Base-by-base conservation (phyloP, 176 grass and related monocot species). In the Musa troglodytarum region DNA sequence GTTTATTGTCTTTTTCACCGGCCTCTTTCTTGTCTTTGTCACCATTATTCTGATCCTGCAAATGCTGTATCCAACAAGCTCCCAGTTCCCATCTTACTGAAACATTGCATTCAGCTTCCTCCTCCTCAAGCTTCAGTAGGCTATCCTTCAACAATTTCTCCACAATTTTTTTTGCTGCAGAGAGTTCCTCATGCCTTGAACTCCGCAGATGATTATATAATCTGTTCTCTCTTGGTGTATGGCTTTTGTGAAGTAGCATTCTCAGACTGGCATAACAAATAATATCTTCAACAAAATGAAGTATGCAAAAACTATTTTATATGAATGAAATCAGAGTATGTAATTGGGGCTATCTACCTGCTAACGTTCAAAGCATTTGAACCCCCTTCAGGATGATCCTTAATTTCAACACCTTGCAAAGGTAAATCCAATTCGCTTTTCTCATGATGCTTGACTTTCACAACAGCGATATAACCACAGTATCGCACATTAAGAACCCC, bases 31-130 rank as follows among this genome's bases (percentile, higher is more conserved):
- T 94, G 49, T 91, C 90, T 66, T 99, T 94, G 51, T 99, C 95
- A 63, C 80, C 85, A 74, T 94, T 99, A 84, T 87, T 92, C 75
- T 94, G 95, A 82, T 99, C 95, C 69, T 99, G 90, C 77, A 99
- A 84, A 89, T 99, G 95, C 76, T 99, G 95, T 77, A 99, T 86
- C 95, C 95, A 99, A 83, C 95, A 99, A 50, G 95, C 95, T 77
- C 95, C 95, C 69, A 99, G 84, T 88, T 99, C 95, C 95, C 95
- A 99, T 85, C 95, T 85, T 81, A 93, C 89, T 77, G 89, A 94
- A 76, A 78, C 69, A 54, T 82, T 81, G 76, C 72, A 79, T 80
- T 65, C 50, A 72, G 54, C 53, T 80, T 92, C 78, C 78, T 94
- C 90, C 79, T 86, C 79, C 74, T 91, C 86, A 11, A 99, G 86